These are phyloP conservation scores for Babesia ovis DNA, from an alignment of 169 alveolate species.

Conservation along the genomic window DNA sequence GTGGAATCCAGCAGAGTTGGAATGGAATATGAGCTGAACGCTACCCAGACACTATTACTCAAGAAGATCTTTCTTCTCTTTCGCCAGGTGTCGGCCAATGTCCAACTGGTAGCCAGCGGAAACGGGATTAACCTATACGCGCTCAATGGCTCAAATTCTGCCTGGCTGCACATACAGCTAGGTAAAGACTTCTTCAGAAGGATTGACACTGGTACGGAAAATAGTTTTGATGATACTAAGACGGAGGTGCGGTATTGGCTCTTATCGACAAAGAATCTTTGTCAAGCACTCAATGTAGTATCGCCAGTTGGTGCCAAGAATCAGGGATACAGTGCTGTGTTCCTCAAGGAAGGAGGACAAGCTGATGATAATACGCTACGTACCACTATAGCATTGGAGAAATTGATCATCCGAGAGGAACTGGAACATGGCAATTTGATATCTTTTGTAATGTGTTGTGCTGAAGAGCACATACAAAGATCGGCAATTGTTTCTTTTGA, in stretches of 20 bases:
- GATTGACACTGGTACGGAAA: conserved; percentile 20
- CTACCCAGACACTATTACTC: conserved; percentile 43
- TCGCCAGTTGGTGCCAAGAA: conserved; percentile 46
- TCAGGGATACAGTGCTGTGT: conserved; percentile 45
- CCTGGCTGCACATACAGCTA: conserved; percentile 64
- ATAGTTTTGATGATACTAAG: neutral
- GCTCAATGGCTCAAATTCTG: conserved; percentile 60
- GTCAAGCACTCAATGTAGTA: conserved; percentile 58
- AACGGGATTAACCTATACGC: conserved; percentile 65
- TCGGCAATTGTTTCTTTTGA: conserved; percentile 50
- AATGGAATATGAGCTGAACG: conserved; percentile 68
- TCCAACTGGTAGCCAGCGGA: conserved; percentile 55
- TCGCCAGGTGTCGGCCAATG: conserved; percentile 50
- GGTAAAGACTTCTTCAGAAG: conserved; percentile 50
- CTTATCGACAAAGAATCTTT: conserved; percentile 54
- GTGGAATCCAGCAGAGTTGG: neutral
- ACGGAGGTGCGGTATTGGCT: conserved; percentile 29
- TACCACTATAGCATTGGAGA: conserved; percentile 56
- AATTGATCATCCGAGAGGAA: conserved; percentile 40
- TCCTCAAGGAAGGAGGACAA: conserved; percentile 35
- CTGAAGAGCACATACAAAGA: conserved; percentile 42
- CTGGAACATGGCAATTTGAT: conserved; percentile 23
- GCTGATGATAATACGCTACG: conserved; percentile 45
- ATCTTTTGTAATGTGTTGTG: conserved; percentile 39
- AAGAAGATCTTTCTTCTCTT: conserved; percentile 57